A percentile compares a stretch with the other conserved stretches of the same genome.
phyloP scores from a whole-genome alignment of 345 rosid genomes.

The Citrus unshiu region DNA sequence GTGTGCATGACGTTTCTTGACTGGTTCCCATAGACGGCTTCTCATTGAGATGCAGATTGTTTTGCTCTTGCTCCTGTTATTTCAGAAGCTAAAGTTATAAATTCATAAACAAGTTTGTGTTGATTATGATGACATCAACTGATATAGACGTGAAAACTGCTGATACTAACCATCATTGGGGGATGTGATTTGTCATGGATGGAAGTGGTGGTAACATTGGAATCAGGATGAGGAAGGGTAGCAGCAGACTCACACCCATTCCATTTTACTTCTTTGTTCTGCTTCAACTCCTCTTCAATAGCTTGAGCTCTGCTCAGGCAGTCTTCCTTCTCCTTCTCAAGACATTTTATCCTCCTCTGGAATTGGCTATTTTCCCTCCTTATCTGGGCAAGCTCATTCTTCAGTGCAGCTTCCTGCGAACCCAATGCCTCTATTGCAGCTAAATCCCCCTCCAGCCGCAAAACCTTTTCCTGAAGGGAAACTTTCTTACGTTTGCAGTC shows the following conservation, averaged over 20 bases:
- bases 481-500: constrained; percentile 42
- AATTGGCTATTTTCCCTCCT: constrained; percentile 48
- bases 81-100: constrained; percentile 6
- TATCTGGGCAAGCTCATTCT: constrained; percentile 54
- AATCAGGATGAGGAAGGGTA: constrained; percentile 12
- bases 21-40: neutral
- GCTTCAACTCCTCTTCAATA: constrained; percentile 28
- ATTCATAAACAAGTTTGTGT: neutral
- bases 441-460: constrained; percentile 63
- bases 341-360: constrained; percentile 45
- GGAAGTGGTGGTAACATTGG: constrained; percentile 1
- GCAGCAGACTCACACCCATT: constrained; percentile 13
- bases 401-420: constrained; percentile 47
- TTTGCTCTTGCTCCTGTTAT: constrained; percentile 17
- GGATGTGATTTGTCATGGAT: constrained; percentile 15
- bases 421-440: constrained; percentile 58
- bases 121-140: neutral
- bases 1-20: neutral
- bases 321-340: constrained; percentile 54
- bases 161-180: constrained; percentile 28
- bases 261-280: constrained; percentile 19
- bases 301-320: constrained; percentile 30
- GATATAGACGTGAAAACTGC: neutral
- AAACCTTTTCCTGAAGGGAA: constrained; percentile 58
- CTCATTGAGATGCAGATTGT: constrained; percentile 3